Percentiles rank a stretch among this genome's conserved stretches.
These are phyloP conservation scores for Wickerhamiella hasegawae DNA, from an alignment of 805 yeast species.

Conservation along the genomic window DNA sequence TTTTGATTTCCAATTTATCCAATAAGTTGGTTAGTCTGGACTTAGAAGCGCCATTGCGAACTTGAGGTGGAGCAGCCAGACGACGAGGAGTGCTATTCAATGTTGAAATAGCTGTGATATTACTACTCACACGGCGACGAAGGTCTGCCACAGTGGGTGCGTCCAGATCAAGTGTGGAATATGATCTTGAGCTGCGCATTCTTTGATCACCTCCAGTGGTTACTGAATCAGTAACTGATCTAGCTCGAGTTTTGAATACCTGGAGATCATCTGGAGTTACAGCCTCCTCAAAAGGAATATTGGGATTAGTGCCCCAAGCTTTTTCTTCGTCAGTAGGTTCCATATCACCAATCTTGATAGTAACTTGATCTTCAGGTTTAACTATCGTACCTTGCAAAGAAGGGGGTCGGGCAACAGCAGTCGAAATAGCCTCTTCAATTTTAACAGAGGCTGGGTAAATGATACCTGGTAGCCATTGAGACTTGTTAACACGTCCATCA, in stretches of 20 bases:
- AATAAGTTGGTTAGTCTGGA: constrained; percentile 1
- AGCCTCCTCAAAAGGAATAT: constrained; percentile 8
- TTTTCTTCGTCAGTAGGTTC: constrained; percentile 6
- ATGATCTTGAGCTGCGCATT: constrained; percentile 1
- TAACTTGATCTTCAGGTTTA: background rate
- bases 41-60: no score
- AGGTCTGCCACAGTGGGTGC: constrained; percentile 5
- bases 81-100: background rate
- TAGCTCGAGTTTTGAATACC: constrained; percentile 5
- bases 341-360: constrained; percentile 2
- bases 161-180: background rate
- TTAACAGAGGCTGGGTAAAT: constrained; percentile 9
- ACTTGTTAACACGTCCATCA: constrained; percentile 5
- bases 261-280: constrained; percentile 6
- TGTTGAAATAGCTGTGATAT: background rate
- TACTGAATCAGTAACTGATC: constrained; percentile 4
- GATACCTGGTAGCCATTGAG: constrained; percentile 14
- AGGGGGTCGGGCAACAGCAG: constrained; percentile 2
- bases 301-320: constrained; percentile 5
- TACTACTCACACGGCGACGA: constrained; percentile 2
- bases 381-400: background rate
- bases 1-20: constrained; percentile 1
- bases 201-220: constrained; percentile 6
- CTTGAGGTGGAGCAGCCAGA: no score
- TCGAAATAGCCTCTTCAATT: constrained; percentile 6